These are phyloP conservation scores for Capsella bursapastoris DNA, from an alignment of 345 rosid genomes.

Conservation along the genomic window DNA sequence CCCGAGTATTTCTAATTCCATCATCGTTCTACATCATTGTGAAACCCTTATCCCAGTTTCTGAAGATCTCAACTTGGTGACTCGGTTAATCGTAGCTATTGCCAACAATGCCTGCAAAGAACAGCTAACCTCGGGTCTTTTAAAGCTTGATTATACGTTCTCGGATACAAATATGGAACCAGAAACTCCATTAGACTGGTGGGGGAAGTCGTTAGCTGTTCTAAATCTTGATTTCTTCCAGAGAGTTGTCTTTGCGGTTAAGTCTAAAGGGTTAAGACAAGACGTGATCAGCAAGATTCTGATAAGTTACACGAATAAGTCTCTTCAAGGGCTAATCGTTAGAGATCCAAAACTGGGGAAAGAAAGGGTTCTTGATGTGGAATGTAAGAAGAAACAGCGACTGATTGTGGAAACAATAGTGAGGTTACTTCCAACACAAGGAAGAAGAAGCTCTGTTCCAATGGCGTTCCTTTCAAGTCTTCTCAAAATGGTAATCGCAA, in stretches of 20 bases:
- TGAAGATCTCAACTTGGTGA: slow-evolving; percentile 80
- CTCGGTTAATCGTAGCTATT: slow-evolving; percentile 68
- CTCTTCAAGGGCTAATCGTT: slow-evolving; percentile 71
- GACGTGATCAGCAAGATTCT: slow-evolving; percentile 92
- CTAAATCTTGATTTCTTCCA: slow-evolving; percentile 84
- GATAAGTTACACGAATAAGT: slow-evolving; percentile 78
- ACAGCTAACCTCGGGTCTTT: slow-evolving; percentile 90
- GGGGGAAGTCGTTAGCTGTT: slow-evolving; percentile 83
- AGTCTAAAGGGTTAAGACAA: slow-evolving; percentile 90
- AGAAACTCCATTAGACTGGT: slow-evolving; percentile 86
- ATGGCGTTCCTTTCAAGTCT: slow-evolving; percentile 92
- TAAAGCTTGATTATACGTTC: slow-evolving; percentile 82
- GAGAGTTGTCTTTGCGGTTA: slow-evolving; percentile 77
- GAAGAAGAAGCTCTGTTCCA: slow-evolving; percentile 86
- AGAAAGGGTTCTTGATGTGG: slow-evolving; percentile 64
- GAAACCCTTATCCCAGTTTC: slow-evolving; percentile 71
- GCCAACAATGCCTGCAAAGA: slow-evolving; percentile 93
- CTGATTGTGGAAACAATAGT: slow-evolving; percentile 76
- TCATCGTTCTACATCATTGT: slow-evolving; percentile 77
- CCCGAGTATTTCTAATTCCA: slow-evolving; percentile 69
- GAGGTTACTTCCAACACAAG: slow-evolving; percentile 82
- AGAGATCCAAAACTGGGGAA: slow-evolving; percentile 67
- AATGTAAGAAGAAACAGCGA: slow-evolving; percentile 77
- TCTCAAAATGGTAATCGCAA: slow-evolving; percentile 74
- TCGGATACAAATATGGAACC: slow-evolving; percentile 57